Conservation (phyloP, 495 filamentous ascomycete species). For the Pseudotulostoma volvatum region DNA sequence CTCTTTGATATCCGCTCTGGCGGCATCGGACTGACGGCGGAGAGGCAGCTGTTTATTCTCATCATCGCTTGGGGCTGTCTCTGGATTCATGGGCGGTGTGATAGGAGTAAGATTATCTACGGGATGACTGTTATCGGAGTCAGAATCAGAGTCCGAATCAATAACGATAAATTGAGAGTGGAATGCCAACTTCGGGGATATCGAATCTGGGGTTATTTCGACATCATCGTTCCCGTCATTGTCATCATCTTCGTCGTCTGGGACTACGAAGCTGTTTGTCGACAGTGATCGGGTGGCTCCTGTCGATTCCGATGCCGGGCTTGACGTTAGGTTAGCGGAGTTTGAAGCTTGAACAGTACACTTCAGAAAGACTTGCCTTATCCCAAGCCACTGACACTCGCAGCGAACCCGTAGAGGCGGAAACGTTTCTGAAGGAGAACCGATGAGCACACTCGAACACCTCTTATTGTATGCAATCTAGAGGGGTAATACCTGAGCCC, state of each 20-base stretch:
- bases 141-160: slow-evolving; percentile 7
- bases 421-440: slow-evolving; percentile 27
- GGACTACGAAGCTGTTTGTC: slow-evolving; percentile 29
- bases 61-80: background rate
- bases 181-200: background rate
- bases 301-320: slow-evolving; percentile 3
- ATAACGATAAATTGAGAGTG: background rate
- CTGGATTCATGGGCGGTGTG: slow-evolving; percentile 6
- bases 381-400: slow-evolving; percentile 17
- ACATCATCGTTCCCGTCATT: slow-evolving; percentile 10
- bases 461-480: no score
- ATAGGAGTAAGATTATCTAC: slow-evolving; percentile 10
- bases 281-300: no score
- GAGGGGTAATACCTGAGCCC: slow-evolving; percentile 32
- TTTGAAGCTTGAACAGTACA: no score
- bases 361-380: slow-evolving; percentile 4
- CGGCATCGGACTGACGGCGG: background rate
- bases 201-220: background rate
- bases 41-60: background rate
- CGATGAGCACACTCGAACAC: no score
- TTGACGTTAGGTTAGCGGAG: background rate
- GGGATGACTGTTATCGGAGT: slow-evolving; percentile 9
- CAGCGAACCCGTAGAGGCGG: slow-evolving; percentile 23
- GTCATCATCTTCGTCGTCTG: slow-evolving; percentile 25
- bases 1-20: background rate